phyloP scores from a whole-genome alignment of 805 yeast species.

The Lipomyces starkeyi region DNA sequence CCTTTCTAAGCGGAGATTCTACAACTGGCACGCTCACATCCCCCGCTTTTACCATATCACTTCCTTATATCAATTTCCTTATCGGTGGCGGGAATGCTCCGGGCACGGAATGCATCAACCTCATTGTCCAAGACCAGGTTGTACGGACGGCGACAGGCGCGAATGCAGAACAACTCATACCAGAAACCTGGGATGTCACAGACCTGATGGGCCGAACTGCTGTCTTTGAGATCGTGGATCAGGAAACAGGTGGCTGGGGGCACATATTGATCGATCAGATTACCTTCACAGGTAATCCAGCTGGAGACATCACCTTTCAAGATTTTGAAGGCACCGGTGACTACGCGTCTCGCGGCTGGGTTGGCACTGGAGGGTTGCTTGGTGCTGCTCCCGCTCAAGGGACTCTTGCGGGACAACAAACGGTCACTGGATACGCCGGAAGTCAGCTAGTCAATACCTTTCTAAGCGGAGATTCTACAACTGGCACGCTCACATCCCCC shows the following conservation, averaged over 20 bases:
- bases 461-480: slow-evolving; percentile 4
- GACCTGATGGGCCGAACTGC: slow-evolving; percentile 11
- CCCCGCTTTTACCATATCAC: slow-evolving; percentile 7
- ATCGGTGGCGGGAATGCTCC: slow-evolving; percentile 6
- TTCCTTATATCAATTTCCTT: not conserved
- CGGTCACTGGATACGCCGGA: too few relatives aligned
- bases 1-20: slow-evolving; percentile 2
- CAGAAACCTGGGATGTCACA: slow-evolving; percentile 11
- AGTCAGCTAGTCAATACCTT: not conserved
- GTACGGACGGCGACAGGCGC: slow-evolving; percentile 12
- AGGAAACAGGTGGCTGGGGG: slow-evolving; percentile 5
- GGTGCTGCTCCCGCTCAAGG: slow-evolving; percentile 6
- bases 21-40: slow-evolving; percentile 12
- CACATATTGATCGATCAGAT: slow-evolving; percentile 12
- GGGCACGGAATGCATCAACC: slow-evolving; percentile 7
- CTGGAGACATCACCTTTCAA: not conserved
- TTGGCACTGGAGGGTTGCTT: slow-evolving; percentile 7
- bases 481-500: slow-evolving; percentile 13
- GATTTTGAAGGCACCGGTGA: not conserved
- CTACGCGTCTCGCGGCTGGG: not conserved
- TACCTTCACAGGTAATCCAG: slow-evolving; percentile 3
- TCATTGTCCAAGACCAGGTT: slow-evolving; percentile 9
- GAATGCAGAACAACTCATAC: slow-evolving; percentile 8
- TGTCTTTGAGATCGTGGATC: slow-evolving; percentile 6
- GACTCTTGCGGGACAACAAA: not conserved